Percentiles rank a stretch among this genome's conserved stretches.
phyloP scores from a whole-genome alignment of 2,329 filamentous ascomycete species.

The Colletotrichum sp. region DNA sequence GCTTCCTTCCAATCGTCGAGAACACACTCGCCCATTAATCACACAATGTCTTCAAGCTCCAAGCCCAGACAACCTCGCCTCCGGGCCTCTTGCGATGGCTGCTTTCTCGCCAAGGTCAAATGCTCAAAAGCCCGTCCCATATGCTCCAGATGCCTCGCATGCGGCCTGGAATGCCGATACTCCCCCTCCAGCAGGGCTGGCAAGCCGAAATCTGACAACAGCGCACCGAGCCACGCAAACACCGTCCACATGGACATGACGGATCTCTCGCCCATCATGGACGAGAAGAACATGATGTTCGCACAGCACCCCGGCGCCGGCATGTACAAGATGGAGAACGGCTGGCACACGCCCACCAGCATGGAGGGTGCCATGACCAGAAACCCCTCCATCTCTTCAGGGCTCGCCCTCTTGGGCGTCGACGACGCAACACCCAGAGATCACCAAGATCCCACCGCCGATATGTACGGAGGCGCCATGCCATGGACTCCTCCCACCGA shows the following conservation, averaged over 20 bases:
- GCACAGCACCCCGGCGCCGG: slow-evolving; percentile 28
- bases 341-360: slow-evolving; percentile 42
- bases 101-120: slow-evolving; percentile 61
- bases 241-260: slow-evolving; percentile 25
- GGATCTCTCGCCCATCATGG: slow-evolving; percentile 26
- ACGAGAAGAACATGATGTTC: slow-evolving; percentile 36
- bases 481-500: slow-evolving; percentile 46
- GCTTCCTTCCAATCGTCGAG: neutral
- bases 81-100: slow-evolving; percentile 57
- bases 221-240: slow-evolving; percentile 21
- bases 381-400: slow-evolving; percentile 38
- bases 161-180: slow-evolving; percentile 55
- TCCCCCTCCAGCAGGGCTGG: slow-evolving; percentile 57
- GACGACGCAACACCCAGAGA: slow-evolving; percentile 29
- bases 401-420: slow-evolving; percentile 32
- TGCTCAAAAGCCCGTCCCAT: slow-evolving; percentile 59
- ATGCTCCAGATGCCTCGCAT: slow-evolving; percentile 55
- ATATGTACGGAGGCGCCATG: slow-evolving; percentile 40
- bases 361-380: slow-evolving; percentile 37
- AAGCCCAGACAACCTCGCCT: slow-evolving; percentile 46
- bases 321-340: slow-evolving; percentile 40
- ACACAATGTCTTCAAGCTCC: slow-evolving; percentile 21
- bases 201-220: slow-evolving; percentile 47
- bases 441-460: slow-evolving; percentile 23
- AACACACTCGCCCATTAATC: neutral